These are phyloP conservation scores for Ceratobasidium sp. DNA, from an alignment of 1,284 basidiomycete species.

Conservation along the genomic window DNA sequence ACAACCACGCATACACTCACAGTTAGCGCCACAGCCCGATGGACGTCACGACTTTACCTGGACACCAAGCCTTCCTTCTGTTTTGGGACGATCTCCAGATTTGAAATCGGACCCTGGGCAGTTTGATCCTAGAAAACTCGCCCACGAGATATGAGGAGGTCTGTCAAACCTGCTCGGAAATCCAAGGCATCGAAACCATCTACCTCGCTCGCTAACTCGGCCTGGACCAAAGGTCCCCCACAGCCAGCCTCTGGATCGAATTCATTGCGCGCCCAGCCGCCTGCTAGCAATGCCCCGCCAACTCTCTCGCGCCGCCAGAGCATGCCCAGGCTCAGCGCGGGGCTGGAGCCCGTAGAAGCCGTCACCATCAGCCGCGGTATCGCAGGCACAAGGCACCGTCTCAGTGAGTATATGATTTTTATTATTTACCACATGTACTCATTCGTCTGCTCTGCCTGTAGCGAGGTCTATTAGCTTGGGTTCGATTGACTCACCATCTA, in stretches of 20 bases:
- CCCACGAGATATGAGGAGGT: conserved; percentile 21
- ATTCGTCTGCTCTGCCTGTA: neutral
- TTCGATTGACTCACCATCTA: conserved; percentile 20
- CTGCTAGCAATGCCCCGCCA: conserved; percentile 18
- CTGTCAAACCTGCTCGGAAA: conserved; percentile 21
- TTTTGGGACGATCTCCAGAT: too few species aligned
- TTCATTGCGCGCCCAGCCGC: conserved; percentile 34
- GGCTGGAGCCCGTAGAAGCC: too few species aligned
- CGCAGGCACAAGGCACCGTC: too few species aligned
- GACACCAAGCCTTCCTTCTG: too few species aligned
- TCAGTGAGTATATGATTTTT: neutral
- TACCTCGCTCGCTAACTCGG: conserved; percentile 27
- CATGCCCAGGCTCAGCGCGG: too few species aligned
- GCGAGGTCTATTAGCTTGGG: conserved; percentile 36
- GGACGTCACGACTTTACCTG: too few species aligned
- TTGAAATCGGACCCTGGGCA: too few species aligned
- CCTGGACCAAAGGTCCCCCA: conserved; percentile 28
- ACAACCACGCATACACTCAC: too few species aligned
- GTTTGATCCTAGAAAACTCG: too few species aligned
- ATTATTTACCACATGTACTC: neutral
- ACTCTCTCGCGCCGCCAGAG: too few species aligned
- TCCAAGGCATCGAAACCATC: conserved; percentile 31
- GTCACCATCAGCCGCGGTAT: too few species aligned
- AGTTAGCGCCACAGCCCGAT: too few species aligned
- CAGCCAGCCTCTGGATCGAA: neutral